phyloP scores from a whole-genome alignment of 352 stramenopile genomes.

The Bremia lactucae region DNA sequence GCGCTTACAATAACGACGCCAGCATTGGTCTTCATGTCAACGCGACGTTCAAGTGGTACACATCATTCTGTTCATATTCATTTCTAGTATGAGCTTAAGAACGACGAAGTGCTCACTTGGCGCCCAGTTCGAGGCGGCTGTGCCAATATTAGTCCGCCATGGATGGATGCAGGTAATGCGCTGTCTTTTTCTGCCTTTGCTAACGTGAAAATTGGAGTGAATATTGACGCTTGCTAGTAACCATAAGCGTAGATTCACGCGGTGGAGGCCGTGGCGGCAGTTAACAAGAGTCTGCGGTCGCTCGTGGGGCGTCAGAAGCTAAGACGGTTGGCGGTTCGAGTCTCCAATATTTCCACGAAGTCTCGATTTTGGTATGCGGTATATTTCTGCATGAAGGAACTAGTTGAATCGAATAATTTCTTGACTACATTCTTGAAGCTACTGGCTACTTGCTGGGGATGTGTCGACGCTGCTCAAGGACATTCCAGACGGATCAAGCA shows the following conservation, averaged over 20 bases:
- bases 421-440: conserved; percentile 14
- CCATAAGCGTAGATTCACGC: conserved; percentile 18
- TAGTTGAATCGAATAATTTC: background rate
- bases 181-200: background rate
- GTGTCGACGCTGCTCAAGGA: conserved; percentile 20
- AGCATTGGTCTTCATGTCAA: conserved; percentile 46
- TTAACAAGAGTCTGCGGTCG: conserved; percentile 13
- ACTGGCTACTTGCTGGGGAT: conserved; percentile 27
- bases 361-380: conserved; percentile 21
- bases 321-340: conserved; percentile 11
- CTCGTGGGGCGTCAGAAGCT: conserved; percentile 23
- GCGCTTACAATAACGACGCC: conserved; percentile 42
- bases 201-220: background rate
- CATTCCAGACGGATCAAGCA: conserved; percentile 1
- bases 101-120: conserved; percentile 1
- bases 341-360: conserved; percentile 15
- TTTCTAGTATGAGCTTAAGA: conserved; percentile 8
- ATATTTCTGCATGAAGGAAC: background rate
- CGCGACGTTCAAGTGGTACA: background rate
- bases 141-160: conserved; percentile 26
- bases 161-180: conserved; percentile 34
- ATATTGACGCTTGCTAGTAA: background rate
- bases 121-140: conserved; percentile 6
- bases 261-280: conserved; percentile 20
- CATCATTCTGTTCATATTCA: conserved; percentile 1